Base-by-base conservation (phyloP, 495 filamentous ascomycete genomes). In the Astrothelium subdiscretum region DNA sequence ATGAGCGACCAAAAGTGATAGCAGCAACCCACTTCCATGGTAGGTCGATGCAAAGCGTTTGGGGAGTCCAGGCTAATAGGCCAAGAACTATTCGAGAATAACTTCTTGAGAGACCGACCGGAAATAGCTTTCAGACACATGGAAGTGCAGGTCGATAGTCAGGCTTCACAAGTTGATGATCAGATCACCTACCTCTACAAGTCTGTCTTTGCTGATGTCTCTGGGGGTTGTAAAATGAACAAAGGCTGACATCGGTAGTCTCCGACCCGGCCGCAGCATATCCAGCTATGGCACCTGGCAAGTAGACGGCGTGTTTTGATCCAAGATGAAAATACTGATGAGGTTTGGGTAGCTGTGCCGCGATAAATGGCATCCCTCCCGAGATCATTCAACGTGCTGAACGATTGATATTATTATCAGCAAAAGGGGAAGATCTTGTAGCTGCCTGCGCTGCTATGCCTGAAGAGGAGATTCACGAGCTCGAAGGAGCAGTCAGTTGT, bases 131-230 rank as follows among this genome's bases (percentile, higher is more conserved):
- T 92, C 69, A 89, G 81, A 0, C 87, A 95, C 65, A 96, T 97
- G 95, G 86, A 95, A 66, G 83, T 97, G n/a, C 81, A 78, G 43
- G 72, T 92, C 12, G 83, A 91, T 66, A 74, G 78, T 18, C 73
- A 83, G 11, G 81, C 85, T 6, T 76, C 82, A 40, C 73, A 78
- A 2, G 66, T 74, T 2, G 82, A 85, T 40, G 83, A 92, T 31
- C 90, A 95, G 69, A 82, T 98, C 58, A 92, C 88, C 0, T 97
- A 95, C 73, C 79, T 97, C 0, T 96, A 91, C 71, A 90, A 85
- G 76, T 87, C 65, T 60, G 63, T 38, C 18, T 60, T 51, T 18
- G 1, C 31, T 22, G 31, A 32, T 24, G 43, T 18, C 1, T 35
- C 22, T 31, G 27, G 35, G n/a, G 13, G 2, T 35, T 59, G 58